Evolutionary conservation across 768 basidiomycete species (phyloP), one percentile per base, ranked within the genome.

Genomic region (Clathrus columnatus): DNA sequence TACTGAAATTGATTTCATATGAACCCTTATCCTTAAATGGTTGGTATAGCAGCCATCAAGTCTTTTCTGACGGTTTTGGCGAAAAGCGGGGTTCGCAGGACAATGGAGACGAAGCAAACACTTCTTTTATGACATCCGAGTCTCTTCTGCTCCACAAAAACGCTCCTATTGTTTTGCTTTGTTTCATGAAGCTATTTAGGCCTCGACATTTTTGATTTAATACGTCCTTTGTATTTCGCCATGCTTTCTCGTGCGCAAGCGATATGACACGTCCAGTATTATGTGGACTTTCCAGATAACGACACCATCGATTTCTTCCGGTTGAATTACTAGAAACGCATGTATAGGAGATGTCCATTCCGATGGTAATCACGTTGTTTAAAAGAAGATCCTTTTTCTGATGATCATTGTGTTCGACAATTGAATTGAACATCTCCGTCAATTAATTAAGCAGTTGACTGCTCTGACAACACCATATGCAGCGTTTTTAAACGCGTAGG

Each of bases 1-100:
- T 4, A 78, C 92, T 59, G 91, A 87, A 1, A 64, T 91, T 53
- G 85, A 88, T 60, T 89, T 91, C 70, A 64, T 89, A 65, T 91
- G 43, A 59, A n/a, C n/a, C n/a, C n/a, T n/a, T n/a, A n/a, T n/a
- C n/a, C n/a, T n/a, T n/a, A n/a, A n/a, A n/a, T n/a, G n/a, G n/a
- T n/a, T n/a, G n/a, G n/a, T n/a, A 14, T 14, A 36, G 10, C 10
- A 36, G 2, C 11, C 4, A 14, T 36, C 24, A 7, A 7, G 20
- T 28, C 27, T 3, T 48, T 28, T 23, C 46, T 48, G 46, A 11
- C 5, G 4, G 7, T 36, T 11, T 36, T 32, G 14, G 6, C 30
- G 30, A 32, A n/a, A 11, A 36, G 36, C 36, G 36, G 36, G n/a
- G n/a, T 8, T 36, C n/a, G 2, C 36, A 7, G 16, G 7, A 8